Evolutionary conservation across 345 rosid genomes (phyloP).

Genomic region (Turritis glabra): DNA sequence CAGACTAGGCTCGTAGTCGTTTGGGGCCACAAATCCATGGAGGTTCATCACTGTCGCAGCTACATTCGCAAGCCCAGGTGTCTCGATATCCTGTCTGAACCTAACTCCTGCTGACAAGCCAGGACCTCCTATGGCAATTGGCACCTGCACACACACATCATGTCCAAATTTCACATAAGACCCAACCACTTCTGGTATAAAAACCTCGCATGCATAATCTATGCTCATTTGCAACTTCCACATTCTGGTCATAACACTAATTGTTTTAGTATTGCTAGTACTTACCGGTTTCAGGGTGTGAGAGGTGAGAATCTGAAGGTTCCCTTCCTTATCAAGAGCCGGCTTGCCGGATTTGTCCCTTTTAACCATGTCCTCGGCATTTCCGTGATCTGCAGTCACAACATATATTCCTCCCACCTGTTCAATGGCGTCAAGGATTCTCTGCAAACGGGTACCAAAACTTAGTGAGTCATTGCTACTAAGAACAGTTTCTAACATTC

Average conservation of each 20-base stretch:
- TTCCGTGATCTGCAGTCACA: slow-evolving; percentile 96
- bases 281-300: slow-evolving; percentile 96
- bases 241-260: background rate
- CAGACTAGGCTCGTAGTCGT: slow-evolving; percentile 86
- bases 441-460: slow-evolving; percentile 50
- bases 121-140: slow-evolving; percentile 95
- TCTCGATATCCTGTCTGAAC: slow-evolving; percentile 68
- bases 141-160: slow-evolving; percentile 57
- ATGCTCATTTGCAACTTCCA: background rate
- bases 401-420: slow-evolving; percentile 90
- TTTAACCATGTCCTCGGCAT: slow-evolving; percentile 99
- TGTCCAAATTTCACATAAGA: background rate
- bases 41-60: slow-evolving; percentile 97
- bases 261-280: background rate
- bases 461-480: background rate
- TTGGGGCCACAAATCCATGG: slow-evolving; percentile 85
- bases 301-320: slow-evolving; percentile 90
- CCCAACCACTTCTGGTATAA: background rate
- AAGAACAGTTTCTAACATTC: background rate
- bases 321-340: slow-evolving; percentile 63
- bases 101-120: slow-evolving; percentile 68
- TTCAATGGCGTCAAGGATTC: slow-evolving; percentile 76
- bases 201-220: background rate
- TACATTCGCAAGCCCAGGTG: slow-evolving; percentile 89
- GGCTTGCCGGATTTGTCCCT: slow-evolving; percentile 89